Conservation (phyloP, 2,329 filamentous ascomycete genomes). For the Stylonectria norvegica region DNA sequence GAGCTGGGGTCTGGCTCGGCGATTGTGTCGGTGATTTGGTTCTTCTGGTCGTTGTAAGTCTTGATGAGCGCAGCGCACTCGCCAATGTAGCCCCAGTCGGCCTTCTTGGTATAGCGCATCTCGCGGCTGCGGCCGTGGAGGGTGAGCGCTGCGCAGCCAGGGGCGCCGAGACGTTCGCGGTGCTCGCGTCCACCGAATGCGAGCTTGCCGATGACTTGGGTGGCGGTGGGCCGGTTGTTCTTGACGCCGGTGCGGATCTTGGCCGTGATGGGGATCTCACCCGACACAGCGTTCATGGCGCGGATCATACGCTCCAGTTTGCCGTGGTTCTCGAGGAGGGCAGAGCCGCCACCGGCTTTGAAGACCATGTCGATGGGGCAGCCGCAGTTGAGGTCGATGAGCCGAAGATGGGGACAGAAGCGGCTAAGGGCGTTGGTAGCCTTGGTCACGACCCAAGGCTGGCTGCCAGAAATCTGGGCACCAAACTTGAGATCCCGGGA, state of each 20-base stretch:
- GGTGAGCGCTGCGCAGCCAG: conserved; percentile 91
- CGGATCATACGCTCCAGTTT: conserved; percentile 94
- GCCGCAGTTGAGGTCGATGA: conserved; percentile 94
- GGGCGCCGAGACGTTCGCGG: conserved; percentile 65
- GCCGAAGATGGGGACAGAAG: conserved; percentile 76
- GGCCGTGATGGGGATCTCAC: conserved; percentile 85
- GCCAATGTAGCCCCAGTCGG: conserved; percentile 94
- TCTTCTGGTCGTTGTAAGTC: conserved; percentile 67
- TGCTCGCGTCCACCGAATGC: conserved; percentile 75
- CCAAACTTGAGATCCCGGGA: conserved; percentile 82
- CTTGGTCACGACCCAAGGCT: conserved; percentile 87
- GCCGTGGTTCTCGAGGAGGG: conserved; percentile 78
- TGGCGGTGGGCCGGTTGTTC: conserved; percentile 73
- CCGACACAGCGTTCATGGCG: conserved; percentile 92
- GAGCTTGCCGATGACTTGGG: conserved; percentile 77
- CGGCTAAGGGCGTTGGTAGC: conserved; percentile 76
- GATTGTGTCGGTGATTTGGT: conserved; percentile 68
- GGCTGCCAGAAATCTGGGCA: conserved; percentile 87
- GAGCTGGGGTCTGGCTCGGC: conserved; percentile 73
- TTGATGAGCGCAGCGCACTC: conserved; percentile 85
- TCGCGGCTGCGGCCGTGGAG: conserved; percentile 91
- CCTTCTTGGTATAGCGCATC: conserved; percentile 85
- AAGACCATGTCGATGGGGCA: conserved; percentile 96
- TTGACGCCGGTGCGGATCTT: conserved; percentile 93
- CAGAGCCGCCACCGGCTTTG: conserved; percentile 83